Evolutionary conservation across 805 yeast species (phyloP).

Genomic region (Komagataella pseudopastoris): DNA sequence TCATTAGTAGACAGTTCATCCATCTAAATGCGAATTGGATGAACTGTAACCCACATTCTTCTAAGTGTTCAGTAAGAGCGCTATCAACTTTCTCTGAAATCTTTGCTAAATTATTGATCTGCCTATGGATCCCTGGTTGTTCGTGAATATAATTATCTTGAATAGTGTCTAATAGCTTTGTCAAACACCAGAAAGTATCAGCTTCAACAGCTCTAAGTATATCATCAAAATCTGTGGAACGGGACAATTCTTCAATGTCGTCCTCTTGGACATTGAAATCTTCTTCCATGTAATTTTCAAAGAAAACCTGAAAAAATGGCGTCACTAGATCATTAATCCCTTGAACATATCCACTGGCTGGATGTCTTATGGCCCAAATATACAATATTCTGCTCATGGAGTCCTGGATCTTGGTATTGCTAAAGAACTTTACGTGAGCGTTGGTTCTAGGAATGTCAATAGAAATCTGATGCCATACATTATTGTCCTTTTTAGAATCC

Average conservation of each 20-base stretch:
- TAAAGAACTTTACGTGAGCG: conserved; percentile 68
- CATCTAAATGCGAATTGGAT: conserved; percentile 93
- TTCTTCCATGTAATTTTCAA: conserved; percentile 46
- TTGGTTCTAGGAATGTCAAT: conserved; percentile 93
- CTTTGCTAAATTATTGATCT: conserved; percentile 68
- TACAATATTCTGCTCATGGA: conserved; percentile 73
- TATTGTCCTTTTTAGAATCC: conserved; percentile 44
- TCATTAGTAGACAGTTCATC: conserved; percentile 97
- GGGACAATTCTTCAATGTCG: conserved; percentile 46
- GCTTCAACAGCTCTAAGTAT: conserved; percentile 72
- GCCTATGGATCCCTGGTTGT: conserved; percentile 93
- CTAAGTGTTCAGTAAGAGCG: conserved; percentile 60
- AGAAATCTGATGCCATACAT: conserved; percentile 89
- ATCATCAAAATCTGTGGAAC: conserved; percentile 21
- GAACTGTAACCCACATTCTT: conserved; percentile 77
- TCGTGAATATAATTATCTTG: conserved; percentile 97
- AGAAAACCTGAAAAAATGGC: conserved; percentile 81
- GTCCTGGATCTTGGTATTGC: conserved; percentile 55
- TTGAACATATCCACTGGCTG: conserved; percentile 96
- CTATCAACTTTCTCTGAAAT: conserved; percentile 72
- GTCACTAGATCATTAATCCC: conserved; percentile 92
- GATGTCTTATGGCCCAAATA: conserved; percentile 93
- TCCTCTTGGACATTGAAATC: conserved; percentile 35
- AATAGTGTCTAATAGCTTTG: conserved; percentile 82
- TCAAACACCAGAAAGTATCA: conserved; percentile 93